A percentile compares a stretch with the other conserved stretches of the same genome.
Conservation (phyloP, 2,329 filamentous ascomycete species). For the Colletotrichum sp. region DNA sequence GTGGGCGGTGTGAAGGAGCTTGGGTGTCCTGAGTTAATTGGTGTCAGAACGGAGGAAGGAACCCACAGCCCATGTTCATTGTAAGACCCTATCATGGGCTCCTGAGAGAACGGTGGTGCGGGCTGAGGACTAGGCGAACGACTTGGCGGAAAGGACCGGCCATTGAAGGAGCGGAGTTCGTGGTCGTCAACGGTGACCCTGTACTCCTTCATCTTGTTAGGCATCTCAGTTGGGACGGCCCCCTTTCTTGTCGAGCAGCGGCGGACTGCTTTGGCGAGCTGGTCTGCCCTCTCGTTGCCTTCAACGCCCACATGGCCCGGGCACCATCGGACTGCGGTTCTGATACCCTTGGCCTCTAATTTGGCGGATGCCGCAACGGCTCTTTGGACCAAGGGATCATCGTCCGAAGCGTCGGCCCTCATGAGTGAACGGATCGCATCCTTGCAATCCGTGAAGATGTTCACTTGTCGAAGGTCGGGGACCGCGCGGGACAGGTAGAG, state of each 20-base stretch:
- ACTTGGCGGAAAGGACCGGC: neutral
- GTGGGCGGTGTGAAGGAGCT: neutral
- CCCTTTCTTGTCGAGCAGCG: neutral
- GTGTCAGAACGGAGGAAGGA: neutral
- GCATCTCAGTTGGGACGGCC: neutral
- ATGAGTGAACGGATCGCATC: neutral
- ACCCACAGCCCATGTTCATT: neutral
- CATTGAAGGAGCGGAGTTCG: neutral
- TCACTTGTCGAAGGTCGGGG: neutral
- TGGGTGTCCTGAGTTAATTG: neutral
- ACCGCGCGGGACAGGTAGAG: neutral
- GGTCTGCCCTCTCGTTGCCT: neutral
- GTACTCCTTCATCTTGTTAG: neutral
- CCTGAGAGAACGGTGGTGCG: neutral
- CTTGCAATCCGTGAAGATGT: slow-evolving; percentile 4
- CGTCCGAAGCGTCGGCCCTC: neutral
- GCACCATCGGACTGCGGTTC: neutral
- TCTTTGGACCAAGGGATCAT: neutral
- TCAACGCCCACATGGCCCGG: slow-evolving; percentile 2
- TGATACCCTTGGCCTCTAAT: neutral
- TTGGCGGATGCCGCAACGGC: neutral
- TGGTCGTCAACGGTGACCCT: neutral
- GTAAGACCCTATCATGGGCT: neutral
- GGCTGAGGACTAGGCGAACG: neutral
- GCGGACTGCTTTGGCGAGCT: neutral